Evolutionary conservation across 257 asterid genomes (phyloP), one percentile per base, ranked within the genome.

Genomic region (Echites panduratus): DNA sequence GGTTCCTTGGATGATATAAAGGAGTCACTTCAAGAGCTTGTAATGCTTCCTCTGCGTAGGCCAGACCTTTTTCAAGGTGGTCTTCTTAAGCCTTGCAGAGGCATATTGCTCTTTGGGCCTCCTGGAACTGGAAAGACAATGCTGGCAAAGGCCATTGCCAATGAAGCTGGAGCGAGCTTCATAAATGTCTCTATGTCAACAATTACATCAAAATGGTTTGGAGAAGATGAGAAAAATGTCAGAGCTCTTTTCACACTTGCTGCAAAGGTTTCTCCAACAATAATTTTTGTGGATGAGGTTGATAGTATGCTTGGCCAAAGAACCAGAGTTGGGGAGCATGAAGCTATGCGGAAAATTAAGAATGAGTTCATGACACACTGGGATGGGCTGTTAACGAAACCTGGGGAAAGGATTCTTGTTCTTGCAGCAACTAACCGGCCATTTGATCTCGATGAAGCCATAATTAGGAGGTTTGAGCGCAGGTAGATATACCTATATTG

Each of bases 121-220:
- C 99, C 99, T 2, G 99, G 98, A 53, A 95, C 99, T 0, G 99
- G 99, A n/a, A 95, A 95, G 79, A 95, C 99, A n/a, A 95, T 95
- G 99, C 89, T 95, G n/a, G 99, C 99, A 44, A 95, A 95, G 83
- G 99, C 99, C 75, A 95, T 95, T 29, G 98, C 98, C 70, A 88
- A 83, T 53, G 99, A 94, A 79, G 99, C 99, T 45, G 98, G 97
- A 44, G 99, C 99, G 13, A 94, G 99, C 87, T 91, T 94, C 85
- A 91, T 94, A 75, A 94, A 94, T 64, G 98, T 94, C 53, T 91
- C 97, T 5, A 94, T 94, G 99, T 94, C 98, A 24, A 95, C 97
- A 32, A 90, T 95, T 75, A 91, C 99, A 64, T 95, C 99, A 12
- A 95, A 95, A 81, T 95, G 99, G 99, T 92, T 95, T 70, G 99